Base-by-base conservation (phyloP, 768 basidiomycete genomes). In the Termitomyces sp. region DNA sequence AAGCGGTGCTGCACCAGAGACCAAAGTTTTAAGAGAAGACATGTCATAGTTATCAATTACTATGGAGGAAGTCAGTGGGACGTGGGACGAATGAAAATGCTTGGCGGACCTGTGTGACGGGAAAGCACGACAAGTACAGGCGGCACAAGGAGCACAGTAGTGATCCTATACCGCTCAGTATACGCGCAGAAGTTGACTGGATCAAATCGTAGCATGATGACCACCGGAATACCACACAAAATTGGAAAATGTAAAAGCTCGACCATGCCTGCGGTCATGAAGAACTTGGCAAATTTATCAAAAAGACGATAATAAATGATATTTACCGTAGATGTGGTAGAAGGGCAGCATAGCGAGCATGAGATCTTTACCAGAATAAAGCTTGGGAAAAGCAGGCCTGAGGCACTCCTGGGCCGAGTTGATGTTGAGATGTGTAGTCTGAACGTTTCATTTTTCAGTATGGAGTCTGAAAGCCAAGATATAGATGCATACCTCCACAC, bases 1-100 rank as follows among this genome's bases (percentile, higher is more conserved):
- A 1, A 95, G 73, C 0, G 94, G 93, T 0, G 94, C 94, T 0
- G 92, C 94, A 3, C 91, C 93, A 8, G 84, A 89, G 61, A 84
- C 77, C 41, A 94, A 63, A 3, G 79, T 65, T n/a, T 75, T 67
- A 13, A 95, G 67, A 2, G 83, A 80, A 0, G 80, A 80, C 51
- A 95, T 65, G 67, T 94, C 80, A 68, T 88, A 88, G 66, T 87
- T 72, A 58, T 82, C 80, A 5, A 90, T 79, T 13, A 79, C 88
- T 88, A 54, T 4, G 36, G 10, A 41, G 14, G 13, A 38, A 50
- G 26, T 32, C 28, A 54, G n/a, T 14, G 7, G 4, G 18, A 28
- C 3, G 5, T 28, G 1, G n/a, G 38, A 30, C 0, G 12, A 32
- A 6, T 3, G 6, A 1, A 18, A 4, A 13, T 30, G 12, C 18